Evolutionary conservation across 2,329 filamentous ascomycete species (phyloP).

Genomic region (Polychaeton citri): DNA sequence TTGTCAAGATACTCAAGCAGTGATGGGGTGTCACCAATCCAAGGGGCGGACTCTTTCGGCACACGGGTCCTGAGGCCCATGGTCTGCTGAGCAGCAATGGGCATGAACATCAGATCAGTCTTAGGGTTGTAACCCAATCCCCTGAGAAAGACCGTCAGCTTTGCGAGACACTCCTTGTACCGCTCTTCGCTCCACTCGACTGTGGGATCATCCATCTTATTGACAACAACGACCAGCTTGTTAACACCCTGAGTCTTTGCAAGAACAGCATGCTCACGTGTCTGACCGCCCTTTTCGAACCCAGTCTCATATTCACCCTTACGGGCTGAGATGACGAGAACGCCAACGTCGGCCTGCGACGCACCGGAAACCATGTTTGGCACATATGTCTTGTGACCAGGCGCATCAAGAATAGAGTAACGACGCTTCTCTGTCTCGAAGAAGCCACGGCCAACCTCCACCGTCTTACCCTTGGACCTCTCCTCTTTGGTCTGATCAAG

Average conservation of each 20-base stretch:
- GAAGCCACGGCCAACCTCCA: conserved; percentile 89
- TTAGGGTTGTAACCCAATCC: conserved; percentile 89
- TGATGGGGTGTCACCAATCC: conserved; percentile 71
- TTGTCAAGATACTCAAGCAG: conserved; percentile 89
- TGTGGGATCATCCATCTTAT: conserved; percentile 98
- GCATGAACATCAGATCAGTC: conserved; percentile 89
- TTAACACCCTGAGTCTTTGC: conserved; percentile 98
- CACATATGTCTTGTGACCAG: conserved; percentile 95
- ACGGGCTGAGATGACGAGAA: conserved; percentile 87
- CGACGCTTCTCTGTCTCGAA: conserved; percentile 94
- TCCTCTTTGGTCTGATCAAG: conserved; percentile 96
- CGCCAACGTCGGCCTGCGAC: conserved; percentile 79
- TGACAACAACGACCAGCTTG: conserved; percentile 87
- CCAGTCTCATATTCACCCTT: conserved; percentile 99
- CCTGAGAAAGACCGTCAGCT: conserved; percentile 79
- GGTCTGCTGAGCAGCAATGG: conserved; percentile 78
- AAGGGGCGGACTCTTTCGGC: conserved; percentile 60
- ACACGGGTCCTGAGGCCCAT: conserved; percentile 82
- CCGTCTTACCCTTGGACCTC: conserved; percentile 89
- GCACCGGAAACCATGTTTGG: conserved; percentile 82
- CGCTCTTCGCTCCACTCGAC: conserved; percentile 91
- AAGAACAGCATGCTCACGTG: conserved; percentile 91
- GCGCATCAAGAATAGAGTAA: conserved; percentile 94
- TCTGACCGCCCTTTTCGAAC: conserved; percentile 93
- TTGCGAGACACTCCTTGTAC: conserved; percentile 84